Conservation (phyloP, 2,329 filamentous ascomycete genomes). For the Thermoascus crustaceus region DNA sequence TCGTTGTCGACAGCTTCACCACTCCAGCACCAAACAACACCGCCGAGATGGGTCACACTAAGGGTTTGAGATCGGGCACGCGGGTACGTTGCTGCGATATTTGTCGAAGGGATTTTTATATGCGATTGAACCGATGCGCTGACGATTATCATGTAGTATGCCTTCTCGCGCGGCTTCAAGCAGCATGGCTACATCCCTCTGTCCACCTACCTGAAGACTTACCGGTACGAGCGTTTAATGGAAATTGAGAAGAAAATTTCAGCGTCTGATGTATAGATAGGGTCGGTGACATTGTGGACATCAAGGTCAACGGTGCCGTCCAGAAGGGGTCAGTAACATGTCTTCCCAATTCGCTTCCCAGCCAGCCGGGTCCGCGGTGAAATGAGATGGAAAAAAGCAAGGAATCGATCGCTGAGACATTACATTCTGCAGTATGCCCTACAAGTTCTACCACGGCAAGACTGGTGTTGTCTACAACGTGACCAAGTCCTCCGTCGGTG, state of each 20-base stretch:
- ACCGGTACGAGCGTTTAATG: constrained; percentile 55
- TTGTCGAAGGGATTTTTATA: constrained; percentile 2
- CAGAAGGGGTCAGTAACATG: constrained; percentile 77
- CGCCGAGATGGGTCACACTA: constrained; percentile 75
- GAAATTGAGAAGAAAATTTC: constrained; percentile 12
- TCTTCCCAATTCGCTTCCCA: constrained; percentile 8
- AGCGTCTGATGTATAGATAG: constrained; percentile 47
- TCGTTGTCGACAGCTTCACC: constrained; percentile 31
- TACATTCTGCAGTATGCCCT: constrained; percentile 68
- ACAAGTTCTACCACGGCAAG: constrained; percentile 99
- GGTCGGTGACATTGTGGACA: constrained; percentile 98
- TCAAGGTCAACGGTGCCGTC: constrained; percentile 96
- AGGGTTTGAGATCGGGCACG: constrained; percentile 79
- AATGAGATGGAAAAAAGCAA: constrained; percentile 7
- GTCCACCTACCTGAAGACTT: constrained; percentile 89
- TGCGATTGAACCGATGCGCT: constrained; percentile 16
- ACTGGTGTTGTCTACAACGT: constrained; percentile 98
- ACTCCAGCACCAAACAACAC: constrained; percentile 38
- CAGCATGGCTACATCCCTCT: constrained; percentile 90
- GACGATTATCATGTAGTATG: constrained; percentile 52
- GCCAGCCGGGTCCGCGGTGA: constrained; percentile 1
- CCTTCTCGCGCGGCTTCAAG: constrained; percentile 91
- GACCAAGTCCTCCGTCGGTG: constrained; percentile 91
- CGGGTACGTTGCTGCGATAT: constrained; percentile 52
- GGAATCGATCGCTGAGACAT: constrained; percentile 21